Conservation (phyloP, 371 early-diverging fungal genomes). For the Rhizopus arrhizus region DNA sequence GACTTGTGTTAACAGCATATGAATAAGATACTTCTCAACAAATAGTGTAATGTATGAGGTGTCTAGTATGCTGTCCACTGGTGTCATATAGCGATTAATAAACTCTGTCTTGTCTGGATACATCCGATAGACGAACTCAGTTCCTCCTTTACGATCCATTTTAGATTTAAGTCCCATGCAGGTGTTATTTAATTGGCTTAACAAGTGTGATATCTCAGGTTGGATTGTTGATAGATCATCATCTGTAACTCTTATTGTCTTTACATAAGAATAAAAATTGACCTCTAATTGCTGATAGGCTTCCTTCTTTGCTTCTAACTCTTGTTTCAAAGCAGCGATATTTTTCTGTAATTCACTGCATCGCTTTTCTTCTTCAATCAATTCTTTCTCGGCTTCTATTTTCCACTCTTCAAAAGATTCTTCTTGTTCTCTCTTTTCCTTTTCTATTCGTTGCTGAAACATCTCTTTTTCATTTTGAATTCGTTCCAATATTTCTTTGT, state of each 20-base stretch:
- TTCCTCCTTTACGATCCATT: constrained; percentile 36
- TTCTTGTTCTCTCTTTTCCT: constrained; percentile 30
- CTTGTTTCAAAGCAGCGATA: constrained; percentile 21
- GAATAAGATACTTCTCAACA: constrained; percentile 43
- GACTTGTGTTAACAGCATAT: constrained; percentile 24
- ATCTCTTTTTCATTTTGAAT: constrained; percentile 38
- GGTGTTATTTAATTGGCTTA: constrained; percentile 41
- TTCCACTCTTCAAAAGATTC: constrained; percentile 18
- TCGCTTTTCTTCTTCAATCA: constrained; percentile 24
- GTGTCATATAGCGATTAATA: constrained; percentile 20
- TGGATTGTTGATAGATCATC: constrained; percentile 53
- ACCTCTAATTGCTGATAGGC: constrained; percentile 41
- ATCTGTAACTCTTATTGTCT: constrained; percentile 48
- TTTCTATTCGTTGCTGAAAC: constrained; percentile 23
- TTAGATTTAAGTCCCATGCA: constrained; percentile 45
- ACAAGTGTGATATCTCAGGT: constrained; percentile 40
- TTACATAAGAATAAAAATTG: constrained; percentile 46
- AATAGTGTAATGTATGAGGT: constrained; percentile 41
- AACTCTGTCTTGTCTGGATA: constrained; percentile 16
- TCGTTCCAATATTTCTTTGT: constrained; percentile 44
- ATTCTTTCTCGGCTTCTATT: constrained; percentile 12
- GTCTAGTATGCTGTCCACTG: constrained; percentile 26
- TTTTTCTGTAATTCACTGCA: constrained; percentile 29
- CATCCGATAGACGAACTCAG: constrained; percentile 27
- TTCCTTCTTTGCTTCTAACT: constrained; percentile 39